Evolutionary conservation across 2,329 filamentous ascomycete species (phyloP), one percentile per base, ranked within the genome.

Genomic region (Pestalotiopsis sp.): DNA sequence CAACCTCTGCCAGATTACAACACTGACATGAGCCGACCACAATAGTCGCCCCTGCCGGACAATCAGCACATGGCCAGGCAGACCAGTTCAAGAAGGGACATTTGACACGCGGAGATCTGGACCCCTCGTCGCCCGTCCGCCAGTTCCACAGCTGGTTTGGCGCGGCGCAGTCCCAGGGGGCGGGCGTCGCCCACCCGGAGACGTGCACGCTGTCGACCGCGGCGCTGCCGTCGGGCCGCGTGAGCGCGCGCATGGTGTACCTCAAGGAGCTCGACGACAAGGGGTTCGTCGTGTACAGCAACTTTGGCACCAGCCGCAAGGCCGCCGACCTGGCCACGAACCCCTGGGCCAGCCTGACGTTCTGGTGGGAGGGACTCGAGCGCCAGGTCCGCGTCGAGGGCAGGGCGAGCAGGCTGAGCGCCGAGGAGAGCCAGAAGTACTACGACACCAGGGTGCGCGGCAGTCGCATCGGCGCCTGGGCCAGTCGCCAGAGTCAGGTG

Each of bases 101-200:
- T 1, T 88, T 97, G 38, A 83, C 85, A 44, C 85, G 83, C 60
- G 74, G 79, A 1, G 86, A 93, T 75, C 88, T 97, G 20, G 79
- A 88, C 73, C 75, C 84, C 1, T 67, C 82, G 9, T 86, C 86
- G 66, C 96, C 96, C 0, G 88, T 95, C 68, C 83, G 85, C 39
- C 96, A 98, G 82, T 99, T 98, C 84, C 88, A 97, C 82, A 79
- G 82, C 70, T 99, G 96, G 96, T 99, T 97, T 86, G 85, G 87
- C 13, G 86, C 90, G 69, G 93, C 94, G 0, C 88, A 91, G 70
- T 76, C 77, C 35, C 75, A 75, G 20, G 70, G 70, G 55, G 7
- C 35, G 17, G 69, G 72, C 30, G 87, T 94, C 60, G 83, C 89
- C 59, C 92, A 97, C 73, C 94, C 95, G 1, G 96, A 99, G 80